Conservation (phyloP, 441 rosid species). For the Aleurites moluccanus region DNA sequence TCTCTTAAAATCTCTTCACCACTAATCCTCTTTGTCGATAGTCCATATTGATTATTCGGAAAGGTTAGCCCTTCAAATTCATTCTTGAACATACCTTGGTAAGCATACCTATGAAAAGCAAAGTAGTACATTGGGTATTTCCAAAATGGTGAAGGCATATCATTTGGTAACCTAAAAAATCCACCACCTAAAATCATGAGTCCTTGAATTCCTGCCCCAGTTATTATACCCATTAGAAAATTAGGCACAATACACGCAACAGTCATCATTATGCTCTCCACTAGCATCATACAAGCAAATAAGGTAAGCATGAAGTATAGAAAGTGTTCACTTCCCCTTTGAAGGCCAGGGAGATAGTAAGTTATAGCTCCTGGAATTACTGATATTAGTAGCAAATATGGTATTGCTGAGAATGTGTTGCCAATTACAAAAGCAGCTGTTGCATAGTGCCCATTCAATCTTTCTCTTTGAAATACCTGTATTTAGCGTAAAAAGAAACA, state of each 20-base stretch:
- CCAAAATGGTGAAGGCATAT: conserved; percentile 52
- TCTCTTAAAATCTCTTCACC: conserved; percentile 41
- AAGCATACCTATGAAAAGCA: conserved; percentile 50
- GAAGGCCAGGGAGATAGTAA: conserved; percentile 50
- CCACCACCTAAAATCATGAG: conserved; percentile 56
- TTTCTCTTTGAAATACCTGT: conserved; percentile 52
- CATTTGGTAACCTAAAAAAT: conserved; percentile 50
- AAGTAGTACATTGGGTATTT: conserved; percentile 54
- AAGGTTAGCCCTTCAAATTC: conserved; percentile 49
- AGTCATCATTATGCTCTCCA: conserved; percentile 67
- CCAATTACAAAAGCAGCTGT: conserved; percentile 44
- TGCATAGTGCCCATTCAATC: conserved; percentile 56
- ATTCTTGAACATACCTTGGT: conserved; percentile 59
- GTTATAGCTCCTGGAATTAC: conserved; percentile 48
- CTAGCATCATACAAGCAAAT: conserved; percentile 42
- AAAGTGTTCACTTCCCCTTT: conserved; percentile 37
- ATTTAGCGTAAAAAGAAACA: background rate
- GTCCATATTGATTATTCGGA: conserved; percentile 22
- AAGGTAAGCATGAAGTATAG: conserved; percentile 33
- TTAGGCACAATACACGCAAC: conserved; percentile 56
- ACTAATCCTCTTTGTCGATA: background rate
- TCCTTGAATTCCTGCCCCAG: conserved; percentile 53
- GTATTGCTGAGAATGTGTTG: conserved; percentile 51
- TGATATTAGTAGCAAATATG: conserved; percentile 44
- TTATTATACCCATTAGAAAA: conserved; percentile 58